Evolutionary conservation across 805 yeast genomes (phyloP), one percentile per base, ranked within the genome.

Genomic region (Saccharomycopsis oosterbeekiorum): DNA sequence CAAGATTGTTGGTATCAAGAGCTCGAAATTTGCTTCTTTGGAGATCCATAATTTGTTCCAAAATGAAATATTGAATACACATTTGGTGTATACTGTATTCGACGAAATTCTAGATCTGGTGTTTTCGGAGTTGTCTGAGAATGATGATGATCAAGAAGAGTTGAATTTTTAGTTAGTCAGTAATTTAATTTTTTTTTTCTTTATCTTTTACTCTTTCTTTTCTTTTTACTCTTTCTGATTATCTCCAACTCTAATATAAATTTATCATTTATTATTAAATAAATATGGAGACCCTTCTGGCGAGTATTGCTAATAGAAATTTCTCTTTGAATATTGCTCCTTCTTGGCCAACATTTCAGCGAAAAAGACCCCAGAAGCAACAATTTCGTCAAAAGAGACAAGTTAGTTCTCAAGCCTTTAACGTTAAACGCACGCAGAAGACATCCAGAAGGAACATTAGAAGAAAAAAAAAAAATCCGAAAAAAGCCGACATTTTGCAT

Each of bases 21-120:
- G 83, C 64, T 80, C 96, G 2, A 78, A 75, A 59, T 77, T 75
- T 61, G 97, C 96, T 0, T 79, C 87, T 8, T 71, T 73, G 3
- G 76, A 81, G 54, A 58, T 88, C 0, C 86, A 87, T 70, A 79
- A 78, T 11, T 79, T 87, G 82, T 64, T 88, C 4, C 97, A 92
- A 69, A 88, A 89, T 67, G 88, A 84, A 62, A 76, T 78, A 29
- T 73, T 92, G 62, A 88, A 88, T 69, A 77, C 82, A 24, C 89
- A 87, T 67, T 70, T 92, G 60, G 68, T 86, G 0, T 78, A 82
- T 59, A 79, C 80, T 55, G 50, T 88, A 0, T 65, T 88, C 17
- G 96, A 91, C 62, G 78, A 80, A 55, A 51, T 84, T 0, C 47
- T 87, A 1, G 75, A 71, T 19, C 84, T 78, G 41, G 29, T 71